Percentiles rank a stretch among this genome's conserved stretches.
phyloP scores from a whole-genome alignment of 2,329 filamentous ascomycete species.

The Penicillium sp. region DNA sequence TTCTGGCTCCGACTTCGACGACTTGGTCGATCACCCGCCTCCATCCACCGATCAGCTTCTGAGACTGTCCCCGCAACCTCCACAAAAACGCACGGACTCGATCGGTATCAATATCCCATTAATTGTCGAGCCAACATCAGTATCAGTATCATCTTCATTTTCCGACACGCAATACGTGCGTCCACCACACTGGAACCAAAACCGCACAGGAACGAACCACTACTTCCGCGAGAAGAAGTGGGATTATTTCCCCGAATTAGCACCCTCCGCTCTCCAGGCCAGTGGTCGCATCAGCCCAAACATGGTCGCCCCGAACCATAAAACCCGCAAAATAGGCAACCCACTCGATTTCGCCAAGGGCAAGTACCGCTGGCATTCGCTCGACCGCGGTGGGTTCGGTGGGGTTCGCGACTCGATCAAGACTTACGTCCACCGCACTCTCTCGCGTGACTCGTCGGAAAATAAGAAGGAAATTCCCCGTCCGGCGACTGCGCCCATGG shows the following conservation, averaged over 20 bases:
- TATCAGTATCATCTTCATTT: not conserved
- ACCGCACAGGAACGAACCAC: slow-evolving; percentile 28
- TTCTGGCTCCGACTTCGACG: slow-evolving; percentile 28
- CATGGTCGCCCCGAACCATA: slow-evolving; percentile 7
- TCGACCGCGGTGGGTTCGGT: slow-evolving; percentile 22
- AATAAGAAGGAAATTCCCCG: slow-evolving; percentile 15
- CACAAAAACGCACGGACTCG: slow-evolving; percentile 16
- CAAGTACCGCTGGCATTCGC: slow-evolving; percentile 22
- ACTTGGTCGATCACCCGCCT: slow-evolving; percentile 25
- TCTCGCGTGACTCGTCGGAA: slow-evolving; percentile 26
- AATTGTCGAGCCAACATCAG: not conserved
- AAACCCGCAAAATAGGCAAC: slow-evolving; percentile 24
- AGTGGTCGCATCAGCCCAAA: slow-evolving; percentile 12
- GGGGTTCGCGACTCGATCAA: slow-evolving; percentile 36
- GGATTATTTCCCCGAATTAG: slow-evolving; percentile 42
- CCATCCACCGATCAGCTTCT: slow-evolving; percentile 15
- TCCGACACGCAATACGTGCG: slow-evolving; percentile 26
- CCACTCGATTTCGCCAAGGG: slow-evolving; percentile 22
- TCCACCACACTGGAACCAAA: slow-evolving; percentile 21
- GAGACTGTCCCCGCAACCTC: slow-evolving; percentile 9
- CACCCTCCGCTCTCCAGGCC: slow-evolving; percentile 24
- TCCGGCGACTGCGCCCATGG: slow-evolving; percentile 15
- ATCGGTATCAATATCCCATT: slow-evolving; percentile 10
- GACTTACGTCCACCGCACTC: slow-evolving; percentile 33
- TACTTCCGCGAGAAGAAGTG: slow-evolving; percentile 43